phyloP scores from a whole-genome alignment of 208 protist species.

The Crithidia acanthocephali region DNA sequence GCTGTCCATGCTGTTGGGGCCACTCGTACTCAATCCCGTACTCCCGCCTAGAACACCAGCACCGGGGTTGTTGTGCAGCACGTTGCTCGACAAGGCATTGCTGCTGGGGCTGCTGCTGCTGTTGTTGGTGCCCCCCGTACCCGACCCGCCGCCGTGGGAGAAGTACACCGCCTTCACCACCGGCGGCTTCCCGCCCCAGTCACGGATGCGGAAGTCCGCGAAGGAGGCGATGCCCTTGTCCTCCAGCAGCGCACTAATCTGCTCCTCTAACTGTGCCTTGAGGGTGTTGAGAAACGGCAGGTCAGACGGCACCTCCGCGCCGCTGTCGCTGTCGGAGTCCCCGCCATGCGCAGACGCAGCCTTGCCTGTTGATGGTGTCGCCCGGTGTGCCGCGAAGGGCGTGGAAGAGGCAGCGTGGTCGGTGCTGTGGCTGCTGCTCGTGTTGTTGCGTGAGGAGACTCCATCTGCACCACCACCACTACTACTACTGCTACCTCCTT shows the following conservation, averaged over 20 bases:
- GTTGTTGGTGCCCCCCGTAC: background rate
- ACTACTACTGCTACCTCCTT: no score
- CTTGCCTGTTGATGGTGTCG: background rate
- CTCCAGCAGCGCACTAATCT: constrained; percentile 76
- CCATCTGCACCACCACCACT: background rate
- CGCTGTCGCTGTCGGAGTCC: constrained; percentile 19
- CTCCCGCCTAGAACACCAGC: no score
- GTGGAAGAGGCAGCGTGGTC: background rate
- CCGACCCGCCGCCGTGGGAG: constrained; percentile 19
- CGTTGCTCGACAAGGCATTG: no score
- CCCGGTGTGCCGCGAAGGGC: no score
- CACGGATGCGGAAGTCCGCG: constrained; percentile 64
- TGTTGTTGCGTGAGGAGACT: background rate
- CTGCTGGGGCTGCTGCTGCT: constrained; percentile 1
- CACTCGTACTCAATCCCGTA: background rate
- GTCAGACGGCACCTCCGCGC: constrained; percentile 22
- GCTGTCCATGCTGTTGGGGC: background rate
- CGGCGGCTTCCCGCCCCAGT: constrained; percentile 64
- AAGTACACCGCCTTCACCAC: constrained; percentile 67
- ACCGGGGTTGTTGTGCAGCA: no score
- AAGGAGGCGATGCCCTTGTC: constrained; percentile 81
- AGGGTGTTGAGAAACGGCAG: constrained; percentile 35
- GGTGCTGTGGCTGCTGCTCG: constrained; percentile 1
- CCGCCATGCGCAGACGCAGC: background rate
- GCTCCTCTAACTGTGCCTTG: constrained; percentile 65